Evolutionary conservation across 192 early-diverging fungal species (phyloP).

Genomic region (Backusella sp.): DNA sequence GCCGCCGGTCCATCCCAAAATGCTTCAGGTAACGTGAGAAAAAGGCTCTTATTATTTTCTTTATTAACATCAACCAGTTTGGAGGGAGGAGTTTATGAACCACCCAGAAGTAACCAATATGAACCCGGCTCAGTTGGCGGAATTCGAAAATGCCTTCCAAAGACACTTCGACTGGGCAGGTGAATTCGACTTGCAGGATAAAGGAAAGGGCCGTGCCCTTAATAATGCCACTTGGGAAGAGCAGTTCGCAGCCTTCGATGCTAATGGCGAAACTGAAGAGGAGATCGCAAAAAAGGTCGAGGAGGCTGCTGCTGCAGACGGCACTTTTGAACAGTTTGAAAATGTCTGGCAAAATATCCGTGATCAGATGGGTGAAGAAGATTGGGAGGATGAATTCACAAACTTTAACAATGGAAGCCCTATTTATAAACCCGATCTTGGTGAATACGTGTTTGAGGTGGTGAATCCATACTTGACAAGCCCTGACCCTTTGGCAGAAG

Average conservation of each 20-base stretch:
- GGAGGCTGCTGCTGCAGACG: slow-evolving; percentile 33
- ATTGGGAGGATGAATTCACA: slow-evolving; percentile 52
- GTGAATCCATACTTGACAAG: slow-evolving; percentile 71
- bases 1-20: slow-evolving; percentile 14
- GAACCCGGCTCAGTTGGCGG: slow-evolving; percentile 40
- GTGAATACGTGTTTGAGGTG: slow-evolving; percentile 80
- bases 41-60: neutral
- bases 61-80: slow-evolving; percentile 26
- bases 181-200: slow-evolving; percentile 65
- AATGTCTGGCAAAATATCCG: slow-evolving; percentile 48
- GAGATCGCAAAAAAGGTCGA: slow-evolving; percentile 37
- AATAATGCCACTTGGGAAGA: slow-evolving; percentile 56
- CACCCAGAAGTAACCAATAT: slow-evolving; percentile 33
- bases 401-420: slow-evolving; percentile 40
- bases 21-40: slow-evolving; percentile 15
- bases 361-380: slow-evolving; percentile 18
- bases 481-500: slow-evolving; percentile 61
- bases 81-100: slow-evolving; percentile 54
- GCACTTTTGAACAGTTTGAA: slow-evolving; percentile 46
- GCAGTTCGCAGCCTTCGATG: slow-evolving; percentile 54
- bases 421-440: slow-evolving; percentile 63
- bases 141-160: slow-evolving; percentile 58
- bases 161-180: slow-evolving; percentile 73
- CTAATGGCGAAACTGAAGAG: slow-evolving; percentile 30
- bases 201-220: slow-evolving; percentile 47